Evolutionary conservation across 2,329 filamentous ascomycete species (phyloP), one percentile per base, ranked within the genome.

Genomic region (Epichloe elymi): DNA sequence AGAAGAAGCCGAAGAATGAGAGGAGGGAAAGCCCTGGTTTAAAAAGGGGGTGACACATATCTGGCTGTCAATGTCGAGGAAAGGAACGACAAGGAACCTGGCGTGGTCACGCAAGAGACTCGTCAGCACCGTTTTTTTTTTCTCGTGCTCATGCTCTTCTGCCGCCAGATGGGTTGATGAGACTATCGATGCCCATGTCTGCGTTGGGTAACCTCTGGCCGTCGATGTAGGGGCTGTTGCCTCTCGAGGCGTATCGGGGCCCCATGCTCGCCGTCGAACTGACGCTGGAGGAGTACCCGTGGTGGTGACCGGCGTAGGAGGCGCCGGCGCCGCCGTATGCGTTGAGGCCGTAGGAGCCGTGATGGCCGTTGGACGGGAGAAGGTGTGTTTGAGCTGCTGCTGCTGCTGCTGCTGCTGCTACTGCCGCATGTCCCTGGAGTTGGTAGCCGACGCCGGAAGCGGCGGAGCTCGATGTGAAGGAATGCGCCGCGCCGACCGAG

Each of bases 101-200:
- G 36, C 36, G 14, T n/a, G 3, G 26, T 4, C 26, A 26, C 35
- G 4, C 36, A 15, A 37, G 12, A 14, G 39, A 15, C 17, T 23
- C 5, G 2, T 23, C 23, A 23, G 23, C 23, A 23, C 23, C 6
- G 23, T 23, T 11, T n/a, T 41, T 17, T 12, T 5, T 12, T 8
- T 15, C 8, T 14, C 15, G 30, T 20, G 19, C 15, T 48, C 8
- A 35, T 41, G 46, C 56, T 35, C 60, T 58, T 23, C 61, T 59
- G 37, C 64, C 61, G 8, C 63, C 61, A 14, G 73, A 68, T 23
- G 75, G 70, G 63, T 80, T 78, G 57, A 82, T 78, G 53, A 82
- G 74, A 48, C 75, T 69, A 48, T 74, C 74, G 57, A 83, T 81
- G 23, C 75, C 77, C 77, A 82, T 81, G 57, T 81, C 78, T 46